A percentile compares a stretch with the other conserved stretches of the same genome.
Conservation (phyloP, 495 filamentous ascomycete genomes). For the Hypoxylon fuscum region DNA sequence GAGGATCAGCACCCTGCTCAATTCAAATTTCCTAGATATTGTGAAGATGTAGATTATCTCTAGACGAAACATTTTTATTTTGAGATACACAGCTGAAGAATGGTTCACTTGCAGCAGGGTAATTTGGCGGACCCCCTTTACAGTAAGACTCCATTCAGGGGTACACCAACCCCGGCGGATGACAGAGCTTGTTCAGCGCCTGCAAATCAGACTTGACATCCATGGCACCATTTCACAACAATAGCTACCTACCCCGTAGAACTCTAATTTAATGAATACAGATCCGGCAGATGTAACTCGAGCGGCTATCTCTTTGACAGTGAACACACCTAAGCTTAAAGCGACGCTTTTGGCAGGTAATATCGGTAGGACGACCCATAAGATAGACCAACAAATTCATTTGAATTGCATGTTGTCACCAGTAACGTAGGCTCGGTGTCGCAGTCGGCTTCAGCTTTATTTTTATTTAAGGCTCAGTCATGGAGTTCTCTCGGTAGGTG, state of each 20-base stretch:
- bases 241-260: background rate
- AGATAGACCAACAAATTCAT: no score
- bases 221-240: slow-evolving; percentile 10
- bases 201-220: slow-evolving; percentile 12
- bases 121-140: slow-evolving; percentile 12
- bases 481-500: no score
- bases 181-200: slow-evolving; percentile 17
- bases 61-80: slow-evolving; percentile 16
- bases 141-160: slow-evolving; percentile 8
- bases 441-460: no score
- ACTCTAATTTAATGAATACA: slow-evolving; percentile 17
- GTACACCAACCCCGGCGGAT: slow-evolving; percentile 6
- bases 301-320: slow-evolving; percentile 6
- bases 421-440: no score
- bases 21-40: slow-evolving; percentile 3
- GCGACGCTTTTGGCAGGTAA: slow-evolving; percentile 20
- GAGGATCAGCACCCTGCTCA: slow-evolving; percentile 8
- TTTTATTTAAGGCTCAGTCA: no score
- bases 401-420: no score
- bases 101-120: slow-evolving; percentile 9
- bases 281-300: background rate
- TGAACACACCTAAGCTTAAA: background rate
- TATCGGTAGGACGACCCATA: background rate
- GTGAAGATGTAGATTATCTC: background rate
- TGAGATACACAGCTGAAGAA: slow-evolving; percentile 5